phyloP scores from a whole-genome alignment of 371 early-diverging fungal species.

The Mortierella sp. region DNA sequence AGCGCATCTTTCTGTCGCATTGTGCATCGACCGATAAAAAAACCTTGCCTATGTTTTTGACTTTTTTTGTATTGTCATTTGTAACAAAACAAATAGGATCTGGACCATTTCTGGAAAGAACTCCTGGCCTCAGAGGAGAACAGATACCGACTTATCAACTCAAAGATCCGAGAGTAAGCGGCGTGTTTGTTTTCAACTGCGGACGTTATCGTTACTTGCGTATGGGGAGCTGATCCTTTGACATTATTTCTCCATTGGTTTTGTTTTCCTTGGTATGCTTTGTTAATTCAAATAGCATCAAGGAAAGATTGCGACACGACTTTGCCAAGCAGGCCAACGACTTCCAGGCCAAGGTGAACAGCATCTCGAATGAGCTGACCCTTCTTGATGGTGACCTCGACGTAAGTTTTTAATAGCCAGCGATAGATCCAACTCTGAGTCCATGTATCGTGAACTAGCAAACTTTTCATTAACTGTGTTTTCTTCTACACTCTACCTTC shows the following conservation, averaged over 20 bases:
- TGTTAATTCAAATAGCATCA: conserved; percentile 65
- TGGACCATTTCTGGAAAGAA: conserved; percentile 83
- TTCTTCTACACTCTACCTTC: background rate
- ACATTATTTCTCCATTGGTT: too few relatives aligned
- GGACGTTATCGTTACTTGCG: background rate
- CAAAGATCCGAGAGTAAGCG: conserved; percentile 83
- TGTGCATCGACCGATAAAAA: background rate
- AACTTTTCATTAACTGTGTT: background rate
- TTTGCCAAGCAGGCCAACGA: conserved; percentile 87
- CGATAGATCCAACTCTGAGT: too few relatives aligned
- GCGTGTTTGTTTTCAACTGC: background rate
- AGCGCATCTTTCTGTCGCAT: background rate
- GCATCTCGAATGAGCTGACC: conserved; percentile 75
- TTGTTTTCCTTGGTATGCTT: background rate
- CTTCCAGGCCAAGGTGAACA: conserved; percentile 76
- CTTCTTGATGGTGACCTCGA: conserved; percentile 79
- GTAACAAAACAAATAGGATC: conserved; percentile 62
- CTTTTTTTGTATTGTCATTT: background rate
- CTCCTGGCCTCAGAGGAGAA: conserved; percentile 81
- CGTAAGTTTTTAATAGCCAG: conserved; percentile 40
- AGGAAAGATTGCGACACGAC: conserved; percentile 78
- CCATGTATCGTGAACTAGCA: background rate
- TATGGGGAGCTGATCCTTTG: background rate
- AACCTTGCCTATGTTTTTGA: background rate
- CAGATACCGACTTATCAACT: conserved; percentile 84